Base-by-base conservation (phyloP, 2,329 filamentous ascomycete genomes). In the Zymoseptoria brevis region DNA sequence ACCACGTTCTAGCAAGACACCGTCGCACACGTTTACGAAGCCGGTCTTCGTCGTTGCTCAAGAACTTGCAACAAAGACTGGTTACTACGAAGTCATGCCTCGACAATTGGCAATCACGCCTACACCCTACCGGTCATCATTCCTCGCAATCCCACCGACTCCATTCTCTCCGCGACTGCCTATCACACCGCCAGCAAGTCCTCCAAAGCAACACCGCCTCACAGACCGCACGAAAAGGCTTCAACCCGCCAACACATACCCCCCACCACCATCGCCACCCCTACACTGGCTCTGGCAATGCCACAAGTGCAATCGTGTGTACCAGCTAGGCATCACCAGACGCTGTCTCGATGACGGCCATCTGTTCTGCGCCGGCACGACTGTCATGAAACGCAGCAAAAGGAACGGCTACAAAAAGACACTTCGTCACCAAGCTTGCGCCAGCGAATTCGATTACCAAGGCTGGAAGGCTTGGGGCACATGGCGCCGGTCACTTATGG, bases 281-380 rank as follows among this genome's bases (percentile, higher is more conserved):
- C 69, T 79, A 3, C 65, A 67, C 19, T 83, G 80, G 80, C 69
- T 79, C 35, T 83, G 81, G 81, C 74, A 75, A 62, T 83, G 81
- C 66, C 81, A 83, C 66, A 67, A 77, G 50, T 83, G 81, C 69
- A 69, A 71, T 45, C 72, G 70, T 19, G 73, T 70, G 9, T 83
- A 82, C 68, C 70, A 72, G 1, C 72, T 83, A 2, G 76, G 74
- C 19, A 76, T 75, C 1, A 83, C 81, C 0, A 75, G 78, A 0
- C 77, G 81, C 56, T 83, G 80, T 60, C 75, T 83, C 7, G 73
- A 79, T 52, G 80, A 83, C 62, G 80, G 81, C 1, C 81, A 83
- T 67, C 71, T 72, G 60, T 82, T 81, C 73, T 83, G 81, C 71
- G 71, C 77, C 3, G 80, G 80, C 61, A 75, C 67, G 1, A 77